Evolutionary conservation across 768 basidiomycete species (phyloP), one percentile per base, ranked within the genome.

Genomic region (Xerocomellus intermedius): DNA sequence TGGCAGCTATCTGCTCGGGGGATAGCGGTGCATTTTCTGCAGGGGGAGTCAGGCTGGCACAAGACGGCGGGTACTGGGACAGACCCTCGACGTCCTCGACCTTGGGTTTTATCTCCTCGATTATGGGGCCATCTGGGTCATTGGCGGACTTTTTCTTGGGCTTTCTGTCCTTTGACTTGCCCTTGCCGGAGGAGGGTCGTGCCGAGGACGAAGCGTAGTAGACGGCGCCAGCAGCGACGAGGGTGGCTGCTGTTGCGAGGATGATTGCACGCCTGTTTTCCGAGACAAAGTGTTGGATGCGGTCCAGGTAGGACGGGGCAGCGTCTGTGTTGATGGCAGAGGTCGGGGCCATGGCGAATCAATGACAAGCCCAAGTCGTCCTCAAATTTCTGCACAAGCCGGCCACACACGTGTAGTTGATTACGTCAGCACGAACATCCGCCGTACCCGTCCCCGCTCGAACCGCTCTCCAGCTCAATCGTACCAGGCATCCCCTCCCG

Each of bases 201-300:
- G 48, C 65, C 60, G 64, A 57, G 12, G 71, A 74, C 22, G 86
- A 77, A 16, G 82, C 83, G 70, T 91, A 94, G 30, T 85, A 89
- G 36, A 82, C 85, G 28, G 87, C 88, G 43, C 87, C 86, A 28
- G 83, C 83, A 39, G 86, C 89, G 60, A 86, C 72, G 36, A 82
- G 79, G 17, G 85, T 88, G 0, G 85, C 87, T 0, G 86, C 88
- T 3, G 89, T 79, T 4, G 89, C 83, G 60, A 94, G 74, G 39
- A 90, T 67, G 21, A 93, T 69, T n/a, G 81, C 83, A 55, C 84
- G 83, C 76, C 84, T 91, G 75, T 96, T 83, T 63, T 94, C 90
- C 0, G 82, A 76, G 59, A 92, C 78, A 64, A 89, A 87, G 63
- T 75, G 71, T 42, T 86, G 83, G 13, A 87, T 74, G 65, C 88